phyloP scores from a whole-genome alignment of 2,329 filamentous ascomycete genomes.

The Aspergillus sp. region DNA sequence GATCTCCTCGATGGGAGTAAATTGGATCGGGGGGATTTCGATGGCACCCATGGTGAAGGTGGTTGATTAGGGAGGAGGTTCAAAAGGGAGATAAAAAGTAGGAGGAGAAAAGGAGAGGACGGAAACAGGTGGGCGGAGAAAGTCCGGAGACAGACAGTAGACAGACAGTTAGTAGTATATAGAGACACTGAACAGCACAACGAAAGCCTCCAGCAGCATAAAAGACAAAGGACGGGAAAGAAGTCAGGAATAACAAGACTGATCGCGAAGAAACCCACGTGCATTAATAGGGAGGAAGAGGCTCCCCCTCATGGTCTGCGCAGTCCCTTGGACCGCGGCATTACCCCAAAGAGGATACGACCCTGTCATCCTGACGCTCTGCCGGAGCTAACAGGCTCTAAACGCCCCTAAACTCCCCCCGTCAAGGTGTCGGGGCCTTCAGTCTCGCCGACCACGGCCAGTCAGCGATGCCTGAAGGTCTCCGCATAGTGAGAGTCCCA shows the following conservation, averaged over 20 bases:
- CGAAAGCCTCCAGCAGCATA: no score
- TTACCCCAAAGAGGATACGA: no score
- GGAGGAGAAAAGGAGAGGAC: not conserved
- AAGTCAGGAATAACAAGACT: no score
- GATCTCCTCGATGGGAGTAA: constrained; percentile 67
- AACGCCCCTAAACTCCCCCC: no score
- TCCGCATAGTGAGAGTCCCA: not conserved
- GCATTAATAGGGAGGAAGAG: no score
- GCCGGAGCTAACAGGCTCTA: no score
- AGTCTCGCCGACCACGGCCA: not conserved
- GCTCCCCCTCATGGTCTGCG: no score
- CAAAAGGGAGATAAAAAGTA: not conserved
- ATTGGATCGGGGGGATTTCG: constrained; percentile 49
- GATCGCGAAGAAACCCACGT: no score
- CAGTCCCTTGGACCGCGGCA: no score
- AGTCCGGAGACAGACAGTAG: not conserved
- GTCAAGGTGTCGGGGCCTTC: no score
- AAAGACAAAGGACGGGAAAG: no score
- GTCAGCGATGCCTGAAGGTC: not conserved
- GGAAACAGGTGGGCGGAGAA: not conserved
- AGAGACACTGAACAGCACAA: not conserved
- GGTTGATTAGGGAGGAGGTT: not conserved
- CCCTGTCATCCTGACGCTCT: no score
- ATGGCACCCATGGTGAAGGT: constrained; percentile 29
- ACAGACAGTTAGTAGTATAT: not conserved